Percentiles rank a stretch among this genome's conserved stretches.
Conservation (phyloP, 345 rosid genomes). For the Pugionium cornutum region DNA sequence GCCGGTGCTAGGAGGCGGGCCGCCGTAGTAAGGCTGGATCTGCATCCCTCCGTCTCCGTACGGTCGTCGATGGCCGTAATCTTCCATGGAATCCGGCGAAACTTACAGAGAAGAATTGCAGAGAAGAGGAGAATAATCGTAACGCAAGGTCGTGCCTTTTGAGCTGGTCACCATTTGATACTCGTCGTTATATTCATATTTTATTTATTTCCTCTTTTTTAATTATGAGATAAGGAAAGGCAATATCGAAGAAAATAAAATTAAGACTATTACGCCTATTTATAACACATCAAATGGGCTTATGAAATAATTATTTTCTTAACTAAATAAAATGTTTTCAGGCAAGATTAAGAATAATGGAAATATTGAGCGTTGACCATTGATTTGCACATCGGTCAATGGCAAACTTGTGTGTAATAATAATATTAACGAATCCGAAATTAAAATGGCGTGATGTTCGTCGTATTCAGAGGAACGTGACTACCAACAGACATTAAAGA, state of each 20-base stretch:
- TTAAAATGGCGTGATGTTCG: constrained; percentile 18
- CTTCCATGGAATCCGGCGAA: constrained; percentile 57
- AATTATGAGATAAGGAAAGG: background rate
- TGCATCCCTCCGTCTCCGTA: constrained; percentile 56
- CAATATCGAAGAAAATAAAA: no score
- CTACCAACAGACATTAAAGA: constrained; percentile 10
- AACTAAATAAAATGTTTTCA: no score
- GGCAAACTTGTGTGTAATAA: constrained; percentile 6
- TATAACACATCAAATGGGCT: no score
- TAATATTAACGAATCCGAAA: constrained; percentile 11
- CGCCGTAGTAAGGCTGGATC: constrained; percentile 56
- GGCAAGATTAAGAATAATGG: no score
- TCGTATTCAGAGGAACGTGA: constrained; percentile 31
- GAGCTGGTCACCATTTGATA: constrained; percentile 35
- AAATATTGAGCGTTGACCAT: no score
- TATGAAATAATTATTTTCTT: no score
- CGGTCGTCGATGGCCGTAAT: constrained; percentile 57
- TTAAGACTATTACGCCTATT: no score
- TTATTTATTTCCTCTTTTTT: background rate
- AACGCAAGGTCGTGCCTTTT: constrained; percentile 32
- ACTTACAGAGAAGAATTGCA: constrained; percentile 9
- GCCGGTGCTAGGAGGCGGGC: constrained; percentile 36
- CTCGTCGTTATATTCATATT: constrained; percentile 1
- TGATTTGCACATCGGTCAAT: constrained; percentile 1
- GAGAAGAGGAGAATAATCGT: constrained; percentile 26